Conservation (phyloP, 192 early-diverging fungal genomes). For the Funneliformis mosseae region DNA sequence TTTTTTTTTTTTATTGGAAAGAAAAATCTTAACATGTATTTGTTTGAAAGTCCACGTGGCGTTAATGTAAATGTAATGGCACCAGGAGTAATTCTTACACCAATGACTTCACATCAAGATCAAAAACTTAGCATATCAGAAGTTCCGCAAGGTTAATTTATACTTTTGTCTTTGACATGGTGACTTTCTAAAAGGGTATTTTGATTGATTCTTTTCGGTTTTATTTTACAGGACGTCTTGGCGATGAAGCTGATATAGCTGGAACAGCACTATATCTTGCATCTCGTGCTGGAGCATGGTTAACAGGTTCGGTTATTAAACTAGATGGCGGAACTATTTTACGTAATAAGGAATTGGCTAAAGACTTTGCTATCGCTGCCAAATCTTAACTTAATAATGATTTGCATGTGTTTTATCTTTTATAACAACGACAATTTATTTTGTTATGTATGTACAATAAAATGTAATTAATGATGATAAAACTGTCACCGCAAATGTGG, state of each 20-base stretch:
- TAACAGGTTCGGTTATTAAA: background rate
- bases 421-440: too few relatives aligned
- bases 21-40: background rate
- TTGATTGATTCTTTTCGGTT: background rate
- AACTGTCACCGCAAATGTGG: too few relatives aligned
- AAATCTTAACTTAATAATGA: background rate
- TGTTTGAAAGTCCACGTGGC: slow-evolving; percentile 44
- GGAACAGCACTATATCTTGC: slow-evolving; percentile 2
- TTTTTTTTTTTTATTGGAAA: background rate
- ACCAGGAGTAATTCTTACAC: slow-evolving; percentile 66
- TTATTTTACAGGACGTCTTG: background rate
- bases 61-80: slow-evolving; percentile 72
- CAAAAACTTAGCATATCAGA: background rate
- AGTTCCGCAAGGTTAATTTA: background rate
- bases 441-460: too few relatives aligned
- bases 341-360: background rate
- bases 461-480: too few relatives aligned
- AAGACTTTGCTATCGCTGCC: background rate
- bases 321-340: slow-evolving; percentile 18
- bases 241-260: slow-evolving; percentile 18
- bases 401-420: background rate
- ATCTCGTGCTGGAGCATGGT: slow-evolving; percentile 7
- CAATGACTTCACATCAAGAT: background rate
- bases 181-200: background rate
- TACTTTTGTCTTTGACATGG: background rate